Base-by-base conservation (phyloP, 177 flowering plant species). In the Vitis hybrid region DNA sequence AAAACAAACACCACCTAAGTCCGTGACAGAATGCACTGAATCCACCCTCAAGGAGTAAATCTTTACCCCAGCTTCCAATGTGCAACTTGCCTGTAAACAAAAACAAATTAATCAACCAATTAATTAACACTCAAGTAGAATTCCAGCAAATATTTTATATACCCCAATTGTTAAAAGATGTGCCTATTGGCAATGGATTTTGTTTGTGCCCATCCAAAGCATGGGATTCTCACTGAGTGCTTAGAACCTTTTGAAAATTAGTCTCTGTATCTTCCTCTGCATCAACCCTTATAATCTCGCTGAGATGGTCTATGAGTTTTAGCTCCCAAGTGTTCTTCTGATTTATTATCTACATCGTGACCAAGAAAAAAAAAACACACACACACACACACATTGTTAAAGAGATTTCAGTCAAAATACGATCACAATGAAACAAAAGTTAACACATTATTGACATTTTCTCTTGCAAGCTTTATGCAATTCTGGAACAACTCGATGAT, bases 251-350 rank as follows among this genome's bases (percentile, higher is more conserved):
- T 65, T 95, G 99, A 67, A 93, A 95, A 82, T 95, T 93, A 1
- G 98, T 93, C 21, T 20, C 21, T 20, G 21, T 20, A 20, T 20
- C 1, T 1, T 20, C 21, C 78, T 93, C 94, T 0, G 69, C 72
- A 18, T 93, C 96, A 30, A 84, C 93, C 63, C 83, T 91, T 11
- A 95, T 85, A 63, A 95, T 85, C 78, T 91, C 98, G 48, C 82
- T 69, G 1, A 95, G 83, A 80, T 95, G 99, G 69, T 95, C 99
- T 11, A 95, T 93, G 67, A 95, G 84, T 60, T 69, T 84, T 77
- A 95, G 82, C 76, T 95, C 97, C 99, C 99, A 93, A 1, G 98
- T 95, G 60, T 93, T 93, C 80, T 92, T 95, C 81, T 93, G 99
- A 76, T 91, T 95, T 20, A 95, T 95, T 89, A 93, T 95, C 98